Base-by-base conservation (phyloP, 148 eudicot genomes). In the Polygonum maritimum region DNA sequence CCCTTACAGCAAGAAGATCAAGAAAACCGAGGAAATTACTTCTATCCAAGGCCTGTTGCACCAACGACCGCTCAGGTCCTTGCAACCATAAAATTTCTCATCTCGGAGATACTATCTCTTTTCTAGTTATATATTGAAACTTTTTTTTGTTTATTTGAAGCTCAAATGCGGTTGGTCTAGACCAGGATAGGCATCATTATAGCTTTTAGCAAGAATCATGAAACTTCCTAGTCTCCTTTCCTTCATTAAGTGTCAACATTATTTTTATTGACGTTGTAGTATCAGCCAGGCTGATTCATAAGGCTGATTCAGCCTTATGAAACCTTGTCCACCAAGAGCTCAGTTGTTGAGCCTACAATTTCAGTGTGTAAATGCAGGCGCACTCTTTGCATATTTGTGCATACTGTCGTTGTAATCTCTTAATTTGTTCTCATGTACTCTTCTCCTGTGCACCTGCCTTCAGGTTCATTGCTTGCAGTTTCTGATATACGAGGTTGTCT, bases 401-500 rank as follows among this genome's bases (percentile, higher is more conserved):
- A 38, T 35, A 67, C 16, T 36, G 69, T 36, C 71, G 38, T 5
- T 16, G 45, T 33, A n/a, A 57, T 57, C 63, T 44, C 0, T 60
- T 67, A 15, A 1, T 67, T 67, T 38, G 22, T 67, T 67, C 71
- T 36, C 44, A 67, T 35, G 9, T 67, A 33, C 40, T 63, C 63
- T 57, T 19, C 31, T 22, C 33, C 31, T 35, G 49, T 2, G 7
- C 26, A 4, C 16, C 74, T 19, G 54, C 52, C 75, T 72, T 78
- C 90, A 95, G 99, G 87, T 92, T 71, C 99, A 95, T 76, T 95
- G 98, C 87, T 81, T 95, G 90, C 99, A 95, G 87, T 95, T 92
- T 80, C 79, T 95, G 74, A 92, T 95, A 80, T 95, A 95, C 38
- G 98, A 95, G 87, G 96, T 91, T 79, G 99, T 95, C 44, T 95